Evolutionary conservation across 345 rosid species (phyloP).

Genomic region (Salix brachista): DNA sequence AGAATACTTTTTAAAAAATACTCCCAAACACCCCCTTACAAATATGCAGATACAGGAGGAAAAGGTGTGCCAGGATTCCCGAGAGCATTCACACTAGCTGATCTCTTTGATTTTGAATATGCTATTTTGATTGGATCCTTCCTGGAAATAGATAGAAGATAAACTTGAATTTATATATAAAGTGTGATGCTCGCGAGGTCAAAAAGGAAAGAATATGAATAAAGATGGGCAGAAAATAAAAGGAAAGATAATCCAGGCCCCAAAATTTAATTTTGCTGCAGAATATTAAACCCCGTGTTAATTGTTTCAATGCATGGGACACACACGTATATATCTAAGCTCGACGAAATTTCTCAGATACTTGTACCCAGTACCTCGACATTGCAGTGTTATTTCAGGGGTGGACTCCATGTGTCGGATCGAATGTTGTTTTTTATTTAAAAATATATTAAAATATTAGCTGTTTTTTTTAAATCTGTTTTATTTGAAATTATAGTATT

Average conservation of each 20-base stretch:
- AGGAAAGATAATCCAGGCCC: background rate
- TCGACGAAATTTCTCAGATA: too few relatives aligned
- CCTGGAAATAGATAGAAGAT: background rate
- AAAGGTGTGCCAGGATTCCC: background rate
- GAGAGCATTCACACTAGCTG: background rate
- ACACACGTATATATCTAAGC: too few relatives aligned
- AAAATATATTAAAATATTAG: too few relatives aligned
- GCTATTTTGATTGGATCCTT: background rate
- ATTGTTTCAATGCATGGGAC: too few relatives aligned
- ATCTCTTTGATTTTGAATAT: background rate
- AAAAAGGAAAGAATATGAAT: background rate
- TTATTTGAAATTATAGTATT: too few relatives aligned
- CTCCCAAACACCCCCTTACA: background rate
- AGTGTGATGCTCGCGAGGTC: background rate
- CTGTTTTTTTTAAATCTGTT: too few relatives aligned
- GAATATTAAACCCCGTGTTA: too few relatives aligned
- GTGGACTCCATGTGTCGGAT: too few relatives aligned
- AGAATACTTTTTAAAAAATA: too few relatives aligned
- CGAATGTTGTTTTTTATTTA: too few relatives aligned
- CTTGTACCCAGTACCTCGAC: too few relatives aligned
- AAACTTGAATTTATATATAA: background rate
- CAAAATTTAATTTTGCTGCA: background rate
- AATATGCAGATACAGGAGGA: background rate
- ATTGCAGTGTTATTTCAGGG: too few relatives aligned
- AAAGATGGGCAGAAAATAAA: background rate